Evolutionary conservation across 106 monocot species (phyloP).

Genomic region (Allium sativum): DNA sequence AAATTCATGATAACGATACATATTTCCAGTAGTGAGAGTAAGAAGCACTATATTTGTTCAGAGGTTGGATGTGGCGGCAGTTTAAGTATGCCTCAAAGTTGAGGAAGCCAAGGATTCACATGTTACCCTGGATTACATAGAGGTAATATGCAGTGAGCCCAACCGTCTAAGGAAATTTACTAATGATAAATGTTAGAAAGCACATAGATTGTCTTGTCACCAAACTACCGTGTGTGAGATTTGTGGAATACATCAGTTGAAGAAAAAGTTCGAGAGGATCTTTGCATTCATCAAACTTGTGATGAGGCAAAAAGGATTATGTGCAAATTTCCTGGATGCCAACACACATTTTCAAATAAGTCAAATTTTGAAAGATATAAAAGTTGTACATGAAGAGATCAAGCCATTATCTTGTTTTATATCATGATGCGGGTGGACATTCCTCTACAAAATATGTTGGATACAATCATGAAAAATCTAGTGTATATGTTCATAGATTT

Average conservation of each 20-base stretch:
- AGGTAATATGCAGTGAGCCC: slow-evolving; percentile 54
- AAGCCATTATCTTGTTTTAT: slow-evolving; percentile 51
- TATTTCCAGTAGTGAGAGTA: slow-evolving; percentile 9
- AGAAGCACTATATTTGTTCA: slow-evolving; percentile 42
- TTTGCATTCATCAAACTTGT: slow-evolving; percentile 31
- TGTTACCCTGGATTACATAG: slow-evolving; percentile 52
- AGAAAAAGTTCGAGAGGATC: slow-evolving; percentile 68
- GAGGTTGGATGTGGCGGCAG: slow-evolving; percentile 65
- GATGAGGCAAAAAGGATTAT: slow-evolving; percentile 28
- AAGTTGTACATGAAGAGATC: slow-evolving; percentile 47
- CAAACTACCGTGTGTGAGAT: slow-evolving; percentile 41
- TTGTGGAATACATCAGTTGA: slow-evolving; percentile 63
- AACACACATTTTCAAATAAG: slow-evolving; percentile 49
- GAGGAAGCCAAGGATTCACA: slow-evolving; percentile 64
- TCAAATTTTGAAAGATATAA: slow-evolving; percentile 74
- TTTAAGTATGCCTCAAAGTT: slow-evolving; percentile 69
- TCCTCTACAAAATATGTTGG: slow-evolving; percentile 79
- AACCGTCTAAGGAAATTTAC: slow-evolving; percentile 65
- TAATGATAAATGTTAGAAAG: slow-evolving; percentile 59
- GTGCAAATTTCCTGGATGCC: slow-evolving; percentile 54
- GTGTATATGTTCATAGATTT: slow-evolving; percentile 36
- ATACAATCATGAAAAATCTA: slow-evolving; percentile 70
- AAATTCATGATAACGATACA: slow-evolving; percentile 44
- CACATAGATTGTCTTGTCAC: slow-evolving; percentile 57
- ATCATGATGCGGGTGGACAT: slow-evolving; percentile 51